Evolutionary conservation across 306 rosid species (phyloP).

Genomic region (Bauhinia variegata): DNA sequence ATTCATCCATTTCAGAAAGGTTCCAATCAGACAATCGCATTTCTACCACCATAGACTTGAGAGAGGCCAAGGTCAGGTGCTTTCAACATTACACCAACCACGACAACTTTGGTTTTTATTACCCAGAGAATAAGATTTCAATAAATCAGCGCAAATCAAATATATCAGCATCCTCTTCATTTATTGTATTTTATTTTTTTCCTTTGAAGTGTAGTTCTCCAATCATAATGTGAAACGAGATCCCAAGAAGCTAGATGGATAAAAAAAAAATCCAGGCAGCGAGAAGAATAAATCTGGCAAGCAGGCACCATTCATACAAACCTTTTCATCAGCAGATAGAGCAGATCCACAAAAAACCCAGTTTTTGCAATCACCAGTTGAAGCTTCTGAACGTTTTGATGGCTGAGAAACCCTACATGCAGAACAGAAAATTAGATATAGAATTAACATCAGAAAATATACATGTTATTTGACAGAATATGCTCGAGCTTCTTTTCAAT

Average conservation of each 20-base stretch:
- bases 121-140: too few relatives aligned
- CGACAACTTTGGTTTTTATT: neutral
- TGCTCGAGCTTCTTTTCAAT: neutral
- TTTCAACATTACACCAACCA: too few relatives aligned
- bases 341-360: slow-evolving; percentile 86
- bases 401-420: slow-evolving; percentile 50
- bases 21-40: neutral
- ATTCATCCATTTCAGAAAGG: neutral
- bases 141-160: neutral
- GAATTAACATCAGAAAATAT: neutral
- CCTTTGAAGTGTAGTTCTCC: neutral
- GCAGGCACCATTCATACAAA: slow-evolving; percentile 26
- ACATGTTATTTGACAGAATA: slow-evolving; percentile 10
- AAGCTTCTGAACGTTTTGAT: slow-evolving; percentile 37
- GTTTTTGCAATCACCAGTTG: slow-evolving; percentile 34
- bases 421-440: slow-evolving; percentile 30
- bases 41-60: too few relatives aligned
- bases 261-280: neutral
- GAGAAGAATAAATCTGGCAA: slow-evolving; percentile 1
- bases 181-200: too few relatives aligned
- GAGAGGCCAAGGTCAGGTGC: too few relatives aligned
- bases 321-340: slow-evolving; percentile 79
- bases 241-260: neutral
- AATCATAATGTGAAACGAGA: neutral
- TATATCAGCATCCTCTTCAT: neutral